These are phyloP conservation scores for Marchantia polymorpha DNA, from an alignment of 225 moss, liverwort and hornwort genomes.

Conservation along the genomic window DNA sequence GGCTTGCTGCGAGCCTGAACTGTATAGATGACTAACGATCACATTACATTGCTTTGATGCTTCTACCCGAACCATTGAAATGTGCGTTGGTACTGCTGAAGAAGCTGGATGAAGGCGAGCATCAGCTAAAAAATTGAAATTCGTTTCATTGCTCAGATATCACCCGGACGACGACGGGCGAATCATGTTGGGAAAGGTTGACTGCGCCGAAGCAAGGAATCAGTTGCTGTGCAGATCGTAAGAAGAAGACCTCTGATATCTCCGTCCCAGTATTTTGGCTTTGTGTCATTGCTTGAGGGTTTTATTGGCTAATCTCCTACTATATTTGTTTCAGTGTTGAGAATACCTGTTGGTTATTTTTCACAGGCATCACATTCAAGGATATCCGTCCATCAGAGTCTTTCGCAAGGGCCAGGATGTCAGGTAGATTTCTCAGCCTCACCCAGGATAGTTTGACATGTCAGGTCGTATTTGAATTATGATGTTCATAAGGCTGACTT, in stretches of 20 bases:
- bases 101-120: not conserved
- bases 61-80: not conserved
- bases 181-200: slow-evolving; percentile 69
- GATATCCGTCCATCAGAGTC: slow-evolving; percentile 78
- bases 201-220: slow-evolving; percentile 52
- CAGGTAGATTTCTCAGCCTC: slow-evolving; percentile 31
- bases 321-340: not conserved
- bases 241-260: slow-evolving; percentile 23
- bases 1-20: too few relatives aligned
- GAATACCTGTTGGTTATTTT: not conserved
- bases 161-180: slow-evolving; percentile 75
- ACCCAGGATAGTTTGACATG: too few relatives aligned
- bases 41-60: not conserved
- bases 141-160: slow-evolving; percentile 45
- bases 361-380: slow-evolving; percentile 75
- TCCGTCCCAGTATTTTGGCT: not conserved
- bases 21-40: too few relatives aligned
- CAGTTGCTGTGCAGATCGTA: slow-evolving; percentile 61
- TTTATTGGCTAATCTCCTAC: not conserved
- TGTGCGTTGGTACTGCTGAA: not conserved
- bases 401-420: slow-evolving; percentile 76
- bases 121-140: not conserved
- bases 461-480: too few relatives aligned
- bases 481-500: too few relatives aligned
- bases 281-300: not conserved